Conservation (phyloP, 805 yeast genomes). For the Ascoidea tarda region DNA sequence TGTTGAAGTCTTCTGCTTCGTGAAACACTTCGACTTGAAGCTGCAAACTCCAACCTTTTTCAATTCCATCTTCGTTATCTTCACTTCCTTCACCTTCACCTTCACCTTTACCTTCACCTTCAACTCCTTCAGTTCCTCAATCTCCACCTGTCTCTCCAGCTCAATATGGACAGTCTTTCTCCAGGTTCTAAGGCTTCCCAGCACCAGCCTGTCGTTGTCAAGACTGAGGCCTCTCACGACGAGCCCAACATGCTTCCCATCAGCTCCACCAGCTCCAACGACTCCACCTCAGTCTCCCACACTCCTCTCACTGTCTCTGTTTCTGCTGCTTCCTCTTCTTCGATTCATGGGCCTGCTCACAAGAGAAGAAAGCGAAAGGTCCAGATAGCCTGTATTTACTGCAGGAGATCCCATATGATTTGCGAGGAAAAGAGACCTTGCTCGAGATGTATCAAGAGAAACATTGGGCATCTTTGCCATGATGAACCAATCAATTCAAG, state of each 20-base stretch:
- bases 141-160: not conserved
- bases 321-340: not conserved
- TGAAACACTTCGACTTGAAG: slow-evolving; percentile 3
- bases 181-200: not conserved
- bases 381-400: slow-evolving; percentile 69
- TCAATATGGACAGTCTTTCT: not conserved
- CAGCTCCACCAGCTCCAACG: not conserved
- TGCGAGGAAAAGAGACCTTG: slow-evolving; percentile 73
- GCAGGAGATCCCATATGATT: slow-evolving; percentile 85
- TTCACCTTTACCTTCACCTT: not conserved
- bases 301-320: not conserved
- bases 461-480: slow-evolving; percentile 75
- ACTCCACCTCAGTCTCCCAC: not conserved
- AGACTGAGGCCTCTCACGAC: not conserved
- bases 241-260: not conserved
- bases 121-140: not conserved
- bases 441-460: slow-evolving; percentile 68
- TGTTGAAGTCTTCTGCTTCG: not conserved
- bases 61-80: not conserved
- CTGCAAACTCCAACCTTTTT: not conserved
- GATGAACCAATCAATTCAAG: slow-evolving; percentile 42
- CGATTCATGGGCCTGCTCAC: slow-evolving; percentile 6
- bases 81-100: slow-evolving; percentile 1
- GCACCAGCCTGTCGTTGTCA: not conserved
- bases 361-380: slow-evolving; percentile 33